Evolutionary conservation across 768 basidiomycete species (phyloP), one percentile per base, ranked within the genome.

Genomic region (Sporobolomyces pararoseus): DNA sequence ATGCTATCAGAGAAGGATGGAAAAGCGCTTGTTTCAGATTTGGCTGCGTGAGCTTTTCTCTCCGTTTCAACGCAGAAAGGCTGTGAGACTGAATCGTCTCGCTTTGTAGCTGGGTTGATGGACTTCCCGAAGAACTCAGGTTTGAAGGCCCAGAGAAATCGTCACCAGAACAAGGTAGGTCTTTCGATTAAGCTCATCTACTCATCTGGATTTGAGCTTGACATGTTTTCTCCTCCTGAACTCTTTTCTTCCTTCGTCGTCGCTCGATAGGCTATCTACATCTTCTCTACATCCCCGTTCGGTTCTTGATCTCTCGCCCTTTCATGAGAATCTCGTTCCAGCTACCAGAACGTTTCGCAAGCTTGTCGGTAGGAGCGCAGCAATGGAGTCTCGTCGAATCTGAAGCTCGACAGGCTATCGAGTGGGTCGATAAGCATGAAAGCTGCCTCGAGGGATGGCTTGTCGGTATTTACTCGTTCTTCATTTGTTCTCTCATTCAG

Each of bases 311-410:
- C 81, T 96, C 91, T 87, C 88, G 95, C 58, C 92, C 96, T 37
- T 98, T 97, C 82, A 94, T 97, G 91, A 86, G 95, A 60, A 91
- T 97, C 80, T 92, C 90, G 66, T 98, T 96, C 81, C 84, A 87
- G 25, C 89, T 90, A 77, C 93, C 95, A 13, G 85, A 85, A 16
- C 92, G 71, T 23, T 75, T 78, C 65, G 67, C 77, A 32, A 57
- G 57, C 52, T 71, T 79, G 51, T 68, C 71, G 21, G 71, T 75
- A 70, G 75, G 75, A 3, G 68, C 71, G 52, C 73, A 73, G 49
- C 65, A 65, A 14, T 77, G 74, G 76, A 68, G 54, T 14, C 29
- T 54, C 35, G 66, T 78, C 53, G 71, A 73, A 42, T 21, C 27
- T 31, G 60, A 68, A 31, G 61, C 73, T 21, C 54, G 75, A 23